Evolutionary conservation across 2,329 filamentous ascomycete species (phyloP), one percentile per base, ranked within the genome.

Genomic region (Neophaeococcomyces mojaviensis): DNA sequence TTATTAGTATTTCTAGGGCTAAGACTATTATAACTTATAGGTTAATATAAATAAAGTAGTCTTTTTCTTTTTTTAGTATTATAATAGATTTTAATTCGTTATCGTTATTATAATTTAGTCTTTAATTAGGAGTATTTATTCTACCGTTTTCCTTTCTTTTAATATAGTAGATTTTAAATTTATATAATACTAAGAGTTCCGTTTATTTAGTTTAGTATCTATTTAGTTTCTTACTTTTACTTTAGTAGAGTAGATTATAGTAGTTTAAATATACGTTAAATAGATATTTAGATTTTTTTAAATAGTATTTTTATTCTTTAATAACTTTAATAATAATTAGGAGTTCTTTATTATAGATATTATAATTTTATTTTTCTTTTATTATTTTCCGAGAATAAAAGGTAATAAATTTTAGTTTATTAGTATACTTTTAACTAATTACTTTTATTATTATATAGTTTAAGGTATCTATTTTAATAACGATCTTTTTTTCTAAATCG

Each of bases 261-360:
- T 54, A 47, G 38, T 55, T 22, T 15, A 18, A 41, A 24, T 49
- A 51, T 6, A 57, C 32, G 20, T 55, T 44, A 19, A 57, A 22
- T 19, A 19, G 35, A 37, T 53, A 52, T 13, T 46, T 43, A 31
- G 22, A 32, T 15, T 42, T 40, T 51, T 58, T 28, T 5, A 57
- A 34, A 24, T 56, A 54, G 55, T 36, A 13, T n/a, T 19, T 44
- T 44, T 31, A 1, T 57, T 20, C 18, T 56, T 49, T n/a, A 26
- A 32, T 24, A 58, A 34, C 28, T 57, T 24, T 44, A 57, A 42
- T 33, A 53, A 49, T 49, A n/a, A n/a, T n/a, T n/a, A n/a, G n/a
- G n/a, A n/a, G n/a, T n/a, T n/a, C n/a, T n/a, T n/a, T n/a, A n/a
- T 58, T 30, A 18, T 52, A 47, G 28, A 52, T 53, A n/a, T 49